These are phyloP conservation scores for Kwoniella pini DNA, from an alignment of 768 basidiomycete genomes.

Conservation along the genomic window DNA sequence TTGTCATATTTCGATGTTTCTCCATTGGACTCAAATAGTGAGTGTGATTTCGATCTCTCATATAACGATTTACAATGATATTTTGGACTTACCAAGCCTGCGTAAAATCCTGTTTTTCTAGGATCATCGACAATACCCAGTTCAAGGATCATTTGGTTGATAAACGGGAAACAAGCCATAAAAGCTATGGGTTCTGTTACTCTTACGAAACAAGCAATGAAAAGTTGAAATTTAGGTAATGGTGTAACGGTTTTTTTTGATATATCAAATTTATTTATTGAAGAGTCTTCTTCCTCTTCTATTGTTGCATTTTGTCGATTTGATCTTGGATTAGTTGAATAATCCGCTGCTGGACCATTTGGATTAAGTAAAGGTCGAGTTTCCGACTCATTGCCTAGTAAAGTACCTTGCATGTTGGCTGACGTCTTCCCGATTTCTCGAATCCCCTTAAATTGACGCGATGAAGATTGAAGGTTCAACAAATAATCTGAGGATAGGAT, in stretches of 20 bases:
- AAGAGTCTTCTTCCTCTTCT: not conserved
- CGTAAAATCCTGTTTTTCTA: conserved; percentile 35
- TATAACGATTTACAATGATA: no score
- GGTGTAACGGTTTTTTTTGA: conserved; percentile 27
- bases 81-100: conserved; percentile 43
- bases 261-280: not conserved
- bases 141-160: conserved; percentile 47
- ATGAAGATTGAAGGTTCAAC: no score
- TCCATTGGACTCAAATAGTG: no score
- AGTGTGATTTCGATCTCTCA: no score
- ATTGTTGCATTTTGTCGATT: not conserved
- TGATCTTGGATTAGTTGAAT: not conserved
- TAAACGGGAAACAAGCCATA: conserved; percentile 43
- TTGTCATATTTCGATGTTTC: no score
- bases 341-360: not conserved
- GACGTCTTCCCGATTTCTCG: no score
- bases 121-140: conserved; percentile 35
- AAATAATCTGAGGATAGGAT: no score
- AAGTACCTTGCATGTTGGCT: conserved; percentile 6
- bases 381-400: conserved; percentile 18
- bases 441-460: no score
- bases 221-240: conserved; percentile 38
- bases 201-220: conserved; percentile 38
- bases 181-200: conserved; percentile 40
- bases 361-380: conserved; percentile 8